Conservation (phyloP, 495 filamentous ascomycete genomes). For the Hypoxylon fuscum region DNA sequence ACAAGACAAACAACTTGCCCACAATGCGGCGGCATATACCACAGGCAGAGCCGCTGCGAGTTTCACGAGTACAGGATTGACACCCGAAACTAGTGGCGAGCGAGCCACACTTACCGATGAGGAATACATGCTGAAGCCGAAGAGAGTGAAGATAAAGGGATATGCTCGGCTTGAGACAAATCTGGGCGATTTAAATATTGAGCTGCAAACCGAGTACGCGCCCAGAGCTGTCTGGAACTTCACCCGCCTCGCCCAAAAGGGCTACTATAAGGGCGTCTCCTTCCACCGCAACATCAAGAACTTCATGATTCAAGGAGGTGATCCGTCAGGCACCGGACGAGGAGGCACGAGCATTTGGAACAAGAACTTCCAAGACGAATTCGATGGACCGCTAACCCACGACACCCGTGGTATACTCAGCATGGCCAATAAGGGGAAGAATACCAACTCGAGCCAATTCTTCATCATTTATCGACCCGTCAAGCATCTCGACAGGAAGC, state of each 20-base stretch:
- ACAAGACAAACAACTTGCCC: constrained; percentile 64
- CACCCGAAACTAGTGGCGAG: constrained; percentile 86
- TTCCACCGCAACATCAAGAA: constrained; percentile 94
- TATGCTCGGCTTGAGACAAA: constrained; percentile 90
- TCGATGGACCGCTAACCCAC: constrained; percentile 86
- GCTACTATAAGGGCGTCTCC: constrained; percentile 81
- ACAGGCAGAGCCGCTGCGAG: constrained; percentile 92
- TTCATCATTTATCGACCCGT: constrained; percentile 89
- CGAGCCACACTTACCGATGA: constrained; percentile 88
- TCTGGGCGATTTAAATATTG: constrained; percentile 83
- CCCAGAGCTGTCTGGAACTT: constrained; percentile 98
- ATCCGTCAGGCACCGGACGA: constrained; percentile 88
- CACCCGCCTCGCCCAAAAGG: constrained; percentile 83
- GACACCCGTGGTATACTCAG: constrained; percentile 79
- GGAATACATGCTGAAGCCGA: constrained; percentile 93
- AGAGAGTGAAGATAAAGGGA: constrained; percentile 85
- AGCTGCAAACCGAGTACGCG: constrained; percentile 89
- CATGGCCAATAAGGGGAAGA: constrained; percentile 99
- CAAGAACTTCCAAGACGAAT: constrained; percentile 90
- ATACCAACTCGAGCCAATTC: constrained; percentile 95
- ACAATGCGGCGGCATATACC: constrained; percentile 89
- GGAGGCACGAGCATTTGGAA: constrained; percentile 91
- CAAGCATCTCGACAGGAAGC: constrained; percentile 89
- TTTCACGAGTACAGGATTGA: constrained; percentile 93
- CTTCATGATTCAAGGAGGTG: constrained; percentile 99